Evolutionary conservation across 805 yeast species (phyloP), one percentile per base, ranked within the genome.

Genomic region (Monosporozyma servazzii): DNA sequence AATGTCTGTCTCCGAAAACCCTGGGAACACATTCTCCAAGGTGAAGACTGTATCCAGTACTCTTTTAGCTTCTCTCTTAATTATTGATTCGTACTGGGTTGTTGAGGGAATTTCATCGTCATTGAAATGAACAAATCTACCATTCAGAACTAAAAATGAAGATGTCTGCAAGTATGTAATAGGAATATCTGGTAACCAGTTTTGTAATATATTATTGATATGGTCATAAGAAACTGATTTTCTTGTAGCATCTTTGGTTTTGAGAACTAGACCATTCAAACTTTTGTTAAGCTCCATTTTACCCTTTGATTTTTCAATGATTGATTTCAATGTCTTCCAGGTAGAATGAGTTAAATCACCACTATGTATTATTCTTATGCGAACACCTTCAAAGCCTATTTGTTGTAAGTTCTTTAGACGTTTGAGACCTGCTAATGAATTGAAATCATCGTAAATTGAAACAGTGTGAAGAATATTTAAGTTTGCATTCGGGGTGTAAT

Each of bases 371-470:
- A 73, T 52, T 58, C 77, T 66, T 9, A 77, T 55, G 52, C 74
- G 79, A 1, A 76, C 55, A 15, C 73, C 71, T 15, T 60, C 54
- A 23, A 58, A 57, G 17, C 66, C 56, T 30, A 46, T 58, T 46
- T 58, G 65, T 48, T 49, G 61, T 53, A 58, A 50, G 46, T 40
- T 64, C 55, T 33, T 75, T 9, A 84, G 59, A 60, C 84, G 87
- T 4, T 66, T 54, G 29, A 75, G 57, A 7, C 76, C 68, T 4
- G 60, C 45, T 2, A 56, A 30, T 2, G 71, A 59, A 27, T 70
- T 66, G 51, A 83, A 75, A 58, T 82, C 79, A 37, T 87, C 93
- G 49, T 81, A 71, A 10, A 85, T 56, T 66, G 88, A 81, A 8
- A 82, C 44, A 0, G 74, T 69, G 15, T 64, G 70, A 43, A 63